Evolutionary conservation across 192 early-diverging fungal species (phyloP), one percentile per base, ranked within the genome.

Genomic region (Entomortierella lignicola): DNA sequence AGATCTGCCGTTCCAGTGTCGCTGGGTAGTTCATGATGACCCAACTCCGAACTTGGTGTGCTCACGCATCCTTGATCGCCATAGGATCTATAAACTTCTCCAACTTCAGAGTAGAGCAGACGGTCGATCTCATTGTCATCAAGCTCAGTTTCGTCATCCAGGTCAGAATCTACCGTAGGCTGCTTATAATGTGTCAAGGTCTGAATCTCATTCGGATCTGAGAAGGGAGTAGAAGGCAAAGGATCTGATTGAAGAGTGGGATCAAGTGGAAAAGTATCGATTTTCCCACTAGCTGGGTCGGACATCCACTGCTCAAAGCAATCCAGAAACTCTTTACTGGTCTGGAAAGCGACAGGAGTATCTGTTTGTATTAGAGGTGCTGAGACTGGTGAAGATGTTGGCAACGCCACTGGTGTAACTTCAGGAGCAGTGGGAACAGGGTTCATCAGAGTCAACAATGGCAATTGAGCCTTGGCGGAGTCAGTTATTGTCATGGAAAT

Each of bases 251-350:
- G 50, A 2, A 41, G 23, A 2, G 12, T 20, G 25, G 15, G 18
- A 61, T 44, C 30, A 7, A 57, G 13, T 8, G 66, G 3, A 11
- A 60, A 43, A 0, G 29, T 48, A 4, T 26, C 29, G 4, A 55
- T 15, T 30, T 77, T 65, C 15, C 57, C 72, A 4, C 26, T 53
- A 8, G 65, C 65, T 18, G 67, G 59, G 62, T 77, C 74, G 1
- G 74, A 69, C 66, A 77, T 77, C 74, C 74, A 77, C 23, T 77
- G 66, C 20, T 77, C 74, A 59, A 77, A 77, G 50, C 66, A 77
- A 12, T 69, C 56, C 56, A 77, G 15, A 17, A 69, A 66, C 20
- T 77, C 74, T 26, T 52, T 64, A 48, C 52, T 74, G 27, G 41
- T 37, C 51, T 66, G 72, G 26, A 15, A 39, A 34, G 17, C 23